Base-by-base conservation (phyloP, 2,329 filamentous ascomycete genomes). In the Sporothrix variecibatus region DNA sequence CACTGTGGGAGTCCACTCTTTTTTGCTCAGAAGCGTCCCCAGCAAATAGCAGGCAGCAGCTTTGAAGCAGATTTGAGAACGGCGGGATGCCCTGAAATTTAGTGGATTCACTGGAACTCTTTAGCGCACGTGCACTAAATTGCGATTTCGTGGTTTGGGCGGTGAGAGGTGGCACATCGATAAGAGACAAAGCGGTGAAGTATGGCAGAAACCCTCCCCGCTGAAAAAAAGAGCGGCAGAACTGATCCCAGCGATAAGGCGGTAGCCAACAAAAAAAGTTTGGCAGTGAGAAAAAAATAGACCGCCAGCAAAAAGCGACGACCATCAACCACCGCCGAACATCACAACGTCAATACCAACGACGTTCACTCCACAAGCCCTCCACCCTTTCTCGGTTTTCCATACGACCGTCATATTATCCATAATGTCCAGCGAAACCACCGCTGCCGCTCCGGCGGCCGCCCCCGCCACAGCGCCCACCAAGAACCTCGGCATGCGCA, bases 401-500 rank as follows among this genome's bases (percentile, higher is more conserved):
- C n/a, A 0, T 9, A 34, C 15, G 31, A 3, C 17, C 34, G 4
- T 43, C 34, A n/a, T 26, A 20, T 23, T 3, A 11, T 8, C 7
- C 9, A 56, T 9, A 28, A 89, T 90, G 86, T 86, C 86, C 40
- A 80, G 80, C 65, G 78, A 69, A 40, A 78, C 82, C 11, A 81
- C 81, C 73, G 79, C 80, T 31, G 79, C 80, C 34, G 79, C 80
- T 31, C 79, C 83, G 74, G 77, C 82, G 5, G 75, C 81, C 73
- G 76, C 77, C 3, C 15, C 56, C 43, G 31, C 17, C 38, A 40
- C 56, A 26, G 26, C 51, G 5, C 28, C 62, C 23, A 76, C 79
- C 64, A 86, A 86, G 78, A 80, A 80, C 73, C 84, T 84, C 82
- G 94, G 91, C 76, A 92, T 96, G 88, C 92, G 94, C 79, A 92